Conservation (phyloP, 2,329 filamentous ascomycete species). For the Fusarium buharicum region DNA sequence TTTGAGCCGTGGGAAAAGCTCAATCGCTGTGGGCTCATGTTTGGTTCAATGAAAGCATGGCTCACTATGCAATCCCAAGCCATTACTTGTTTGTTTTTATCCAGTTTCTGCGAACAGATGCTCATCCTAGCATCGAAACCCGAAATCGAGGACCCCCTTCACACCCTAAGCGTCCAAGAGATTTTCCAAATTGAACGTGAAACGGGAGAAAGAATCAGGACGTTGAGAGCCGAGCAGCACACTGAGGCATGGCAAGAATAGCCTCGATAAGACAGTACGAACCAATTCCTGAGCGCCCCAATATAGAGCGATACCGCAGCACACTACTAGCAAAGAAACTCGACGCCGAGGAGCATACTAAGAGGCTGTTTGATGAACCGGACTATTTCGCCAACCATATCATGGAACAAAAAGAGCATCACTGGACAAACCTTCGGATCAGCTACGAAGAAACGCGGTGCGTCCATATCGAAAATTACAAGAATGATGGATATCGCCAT, state of each 20-base stretch:
- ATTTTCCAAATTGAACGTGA: neutral
- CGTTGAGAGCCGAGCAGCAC: neutral
- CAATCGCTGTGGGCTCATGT: neutral
- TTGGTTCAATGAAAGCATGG: slow-evolving; percentile 31
- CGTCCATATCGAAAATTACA: neutral
- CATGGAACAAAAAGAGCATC: slow-evolving; percentile 38
- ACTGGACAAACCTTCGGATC: slow-evolving; percentile 34
- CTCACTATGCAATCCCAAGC: slow-evolving; percentile 32
- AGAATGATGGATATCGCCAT: neutral
- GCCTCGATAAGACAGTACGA: slow-evolving; percentile 30
- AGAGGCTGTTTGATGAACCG: slow-evolving; percentile 33
- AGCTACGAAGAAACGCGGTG: slow-evolving; percentile 2
- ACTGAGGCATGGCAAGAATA: slow-evolving; percentile 27
- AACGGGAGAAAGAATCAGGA: neutral
- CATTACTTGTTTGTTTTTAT: slow-evolving; percentile 31
- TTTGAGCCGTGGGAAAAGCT: no score
- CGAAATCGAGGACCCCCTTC: neutral
- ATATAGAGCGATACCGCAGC: slow-evolving; percentile 4
- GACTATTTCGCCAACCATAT: slow-evolving; percentile 30
- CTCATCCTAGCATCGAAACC: neutral
- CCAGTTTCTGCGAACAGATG: slow-evolving; percentile 21
- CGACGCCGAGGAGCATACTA: slow-evolving; percentile 27
- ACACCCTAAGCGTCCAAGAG: neutral
- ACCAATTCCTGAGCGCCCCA: neutral
- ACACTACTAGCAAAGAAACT: slow-evolving; percentile 12